Base-by-base conservation (phyloP, 495 filamentous ascomycete species). In the Penicillium cinerascens region DNA sequence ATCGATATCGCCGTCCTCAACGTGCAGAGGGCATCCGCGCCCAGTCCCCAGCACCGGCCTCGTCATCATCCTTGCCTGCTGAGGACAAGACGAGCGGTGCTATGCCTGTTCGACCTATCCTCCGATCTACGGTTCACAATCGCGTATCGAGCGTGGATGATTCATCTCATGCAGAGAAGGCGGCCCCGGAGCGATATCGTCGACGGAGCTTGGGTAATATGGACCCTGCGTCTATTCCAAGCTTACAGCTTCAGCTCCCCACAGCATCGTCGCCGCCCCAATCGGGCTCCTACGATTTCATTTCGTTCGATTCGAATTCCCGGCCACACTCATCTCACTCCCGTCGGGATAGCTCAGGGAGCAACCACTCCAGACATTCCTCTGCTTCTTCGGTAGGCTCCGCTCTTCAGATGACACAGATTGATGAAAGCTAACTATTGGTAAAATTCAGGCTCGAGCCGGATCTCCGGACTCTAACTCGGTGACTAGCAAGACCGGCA, bases 131-230 rank as follows among this genome's bases (percentile, higher is more conserved):
- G n/a, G 58, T 61, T 17, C 76, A 77, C 40, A 62, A 55, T 29
- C 70, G 78, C 36, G 73, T 71, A 2, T 67, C 69, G 4, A 85
- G 80, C 61, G 78, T 73, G 4, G 82, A 85, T 68, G 81, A 84
- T 56, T 71, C 71, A 26, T 62, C 66, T 21, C 72, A 75, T 26
- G 29, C 67, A 17, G 67, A 78, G 53, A 66, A 63, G 40, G 46
- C 63, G 43, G 62, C 70, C 42, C 73, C 79, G 16, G 89, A 92
- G 42, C 80, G 87, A 54, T 88, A 91, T 71, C 78, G 91, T 54
- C 82, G 91, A 60, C 81, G 91, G 48, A 96, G 91, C 65, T 80
- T 91, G 75, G 87, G 88, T 49, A 87, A 82, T 42, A 79, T 95
- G 60, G 89, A 93, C 71, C 81, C 83, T 59, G 61, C 65, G 44